Evolutionary conservation across 2,329 filamentous ascomycete species (phyloP), one percentile per base, ranked within the genome.

Genomic region (Tolypocladium paradoxum): DNA sequence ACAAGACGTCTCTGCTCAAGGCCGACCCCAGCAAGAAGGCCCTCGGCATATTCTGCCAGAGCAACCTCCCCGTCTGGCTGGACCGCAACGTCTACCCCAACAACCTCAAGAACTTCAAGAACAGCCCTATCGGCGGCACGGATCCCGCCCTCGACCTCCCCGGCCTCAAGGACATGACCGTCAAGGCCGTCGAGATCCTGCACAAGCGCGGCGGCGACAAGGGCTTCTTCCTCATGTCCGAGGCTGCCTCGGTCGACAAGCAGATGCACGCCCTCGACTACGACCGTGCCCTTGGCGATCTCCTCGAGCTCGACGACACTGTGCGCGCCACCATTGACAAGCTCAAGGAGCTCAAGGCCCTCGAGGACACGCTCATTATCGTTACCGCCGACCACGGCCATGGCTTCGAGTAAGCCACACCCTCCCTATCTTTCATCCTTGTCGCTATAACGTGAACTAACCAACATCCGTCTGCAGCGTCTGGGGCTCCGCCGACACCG

Each of bases 331-430:
- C 88, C 3, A 76, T 92, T 52, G 76, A 76, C 48, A 84, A 88
- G 64, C 83, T 95, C 45, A 76, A 81, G 61, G 71, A 77, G 34
- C 74, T 89, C 7, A 79, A 79, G 54, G 77, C 82, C 53, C 77
- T 90, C 34, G 81, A 92, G 11, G 81, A 90, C 56, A 95, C 89
- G 1, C 79, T 92, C 4, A 76, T 95, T 58, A 66, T 95, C 49
- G 87, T 93, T 49, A 90, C 88, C 3, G 86, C 88, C n/a, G 88
- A 95, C 64, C 89, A 93, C 74, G 89, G 89, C 43, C 89, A 95
- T 71, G 89, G 89, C 53, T 95, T 95, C 66, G 89, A 91, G 68
- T 73, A 59, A 60, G 70, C 27, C 60, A 18, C 20, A 9, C 35
- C 5, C n/a, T 12, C 33, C 33, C 7, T 29, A 2, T n/a, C n/a